A percentile compares a stretch with the other conserved stretches of the same genome.
Evolutionary conservation across 2,329 filamentous ascomycete species (phyloP).

Genomic region (Colletotrichum spinosum): DNA sequence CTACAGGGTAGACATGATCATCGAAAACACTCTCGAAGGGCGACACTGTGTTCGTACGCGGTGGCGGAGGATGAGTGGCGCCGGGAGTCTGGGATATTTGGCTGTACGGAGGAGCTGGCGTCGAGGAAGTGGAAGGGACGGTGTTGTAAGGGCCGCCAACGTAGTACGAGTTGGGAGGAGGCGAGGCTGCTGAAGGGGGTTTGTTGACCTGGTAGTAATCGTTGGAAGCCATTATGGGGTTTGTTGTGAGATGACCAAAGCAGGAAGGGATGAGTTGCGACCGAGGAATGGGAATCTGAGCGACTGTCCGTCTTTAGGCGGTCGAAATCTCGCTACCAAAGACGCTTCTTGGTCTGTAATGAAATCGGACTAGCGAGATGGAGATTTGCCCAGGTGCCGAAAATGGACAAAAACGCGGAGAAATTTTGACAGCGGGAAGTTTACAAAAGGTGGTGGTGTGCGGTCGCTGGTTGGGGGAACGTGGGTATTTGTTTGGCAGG

Average conservation of each 20-base stretch:
- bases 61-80: constrained; percentile 43
- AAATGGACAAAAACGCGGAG: constrained; percentile 33
- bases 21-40: constrained; percentile 77
- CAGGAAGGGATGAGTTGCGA: constrained; percentile 18
- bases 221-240: constrained; percentile 68
- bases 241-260: constrained; percentile 4
- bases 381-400: constrained; percentile 30
- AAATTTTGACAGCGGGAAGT: constrained; percentile 36
- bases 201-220: constrained; percentile 71
- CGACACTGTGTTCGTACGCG: constrained; percentile 55
- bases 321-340: constrained; percentile 35
- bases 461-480: constrained; percentile 19
- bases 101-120: constrained; percentile 53
- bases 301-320: constrained; percentile 17
- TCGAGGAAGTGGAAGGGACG: constrained; percentile 54
- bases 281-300: constrained; percentile 26
- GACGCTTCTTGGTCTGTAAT: constrained; percentile 14
- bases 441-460: constrained; percentile 18
- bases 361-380: constrained; percentile 29
- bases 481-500: constrained; percentile 34
- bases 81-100: constrained; percentile 33
- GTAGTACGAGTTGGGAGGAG: constrained; percentile 56
- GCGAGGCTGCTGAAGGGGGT: constrained; percentile 49
- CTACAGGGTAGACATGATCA: constrained; percentile 73
- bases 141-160: constrained; percentile 49